Base-by-base conservation (phyloP, 768 basidiomycete genomes). In the Termitomyces sp. region DNA sequence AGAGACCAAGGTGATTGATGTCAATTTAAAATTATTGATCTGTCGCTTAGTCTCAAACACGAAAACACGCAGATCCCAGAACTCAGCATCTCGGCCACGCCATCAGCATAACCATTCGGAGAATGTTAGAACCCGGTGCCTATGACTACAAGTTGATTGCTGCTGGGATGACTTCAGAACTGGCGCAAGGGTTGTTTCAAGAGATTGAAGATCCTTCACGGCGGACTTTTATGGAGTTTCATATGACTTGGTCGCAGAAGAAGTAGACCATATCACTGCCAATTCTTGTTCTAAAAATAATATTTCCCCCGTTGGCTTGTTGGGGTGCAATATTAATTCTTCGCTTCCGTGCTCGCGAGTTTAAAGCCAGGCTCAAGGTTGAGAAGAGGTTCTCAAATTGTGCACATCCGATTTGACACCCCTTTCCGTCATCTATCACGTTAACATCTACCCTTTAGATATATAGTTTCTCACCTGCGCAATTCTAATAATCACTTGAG, bases 211-310 rank as follows among this genome's bases (percentile, higher is more conserved):
- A 54, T n/a, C 36, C 25, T 16, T 39, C 27, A 20, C 38, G 45
- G n/a, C 29, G 15, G 45, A 31, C n/a, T 22, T 48, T 47, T n/a
- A 31, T 39, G 7, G 39, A 46, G 2, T 4, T 54, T 20, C 27
- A 31, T 23, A 23, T 54, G 36, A 31, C 38, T 20, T 54, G 38
- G 44, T 47, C 53, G 18, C 45, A 36, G 22, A 54, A 54, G 35
- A 41, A 31, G 45, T 18, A 47, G 36, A 9, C 29, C 29, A 29
- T 9, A 29, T 9, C 29, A 29, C n/a, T n/a, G n/a, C n/a, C n/a
- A n/a, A n/a, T n/a, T n/a, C n/a, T n/a, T n/a, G n/a, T n/a, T n/a
- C n/a, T n/a, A n/a, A n/a, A n/a, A n/a, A n/a, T n/a, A n/a, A n/a
- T n/a, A n/a, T n/a, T n/a, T n/a, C n/a, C n/a, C n/a, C n/a, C n/a